Evolutionary conservation across 2,329 filamentous ascomycete species (phyloP).

Genomic region (Neofusicoccum parvum): DNA sequence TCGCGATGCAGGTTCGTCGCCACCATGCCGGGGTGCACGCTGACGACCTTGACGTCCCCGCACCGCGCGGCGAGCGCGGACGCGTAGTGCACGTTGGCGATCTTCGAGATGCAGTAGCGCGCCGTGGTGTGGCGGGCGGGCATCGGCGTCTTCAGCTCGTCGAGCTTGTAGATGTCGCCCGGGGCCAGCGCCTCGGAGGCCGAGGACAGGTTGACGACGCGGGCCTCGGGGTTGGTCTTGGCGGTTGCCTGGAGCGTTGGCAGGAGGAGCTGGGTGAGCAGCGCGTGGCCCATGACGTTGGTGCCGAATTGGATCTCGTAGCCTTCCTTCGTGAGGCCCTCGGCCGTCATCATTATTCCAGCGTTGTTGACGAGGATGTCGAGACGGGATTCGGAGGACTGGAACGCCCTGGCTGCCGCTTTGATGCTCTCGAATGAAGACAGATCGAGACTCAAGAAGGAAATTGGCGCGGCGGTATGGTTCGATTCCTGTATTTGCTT

Average conservation of each 20-base stretch:
- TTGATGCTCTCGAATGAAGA: conserved; percentile 42
- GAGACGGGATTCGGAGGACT: conserved; percentile 39
- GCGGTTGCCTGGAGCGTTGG: conserved; percentile 48
- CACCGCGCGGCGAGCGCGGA: too few species aligned
- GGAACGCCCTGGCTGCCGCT: conserved; percentile 41
- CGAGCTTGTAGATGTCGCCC: too few species aligned
- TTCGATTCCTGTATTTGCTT: conserved; percentile 40
- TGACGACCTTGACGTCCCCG: not conserved
- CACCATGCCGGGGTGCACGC: not conserved
- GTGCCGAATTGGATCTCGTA: conserved; percentile 56
- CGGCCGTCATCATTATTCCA: conserved; percentile 44
- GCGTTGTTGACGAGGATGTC: conserved; percentile 53
- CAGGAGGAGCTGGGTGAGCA: conserved; percentile 51
- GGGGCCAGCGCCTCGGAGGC: too few species aligned
- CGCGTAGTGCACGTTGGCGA: too few species aligned
- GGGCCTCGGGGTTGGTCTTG: not conserved
- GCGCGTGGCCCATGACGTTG: conserved; percentile 55
- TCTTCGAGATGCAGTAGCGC: too few species aligned
- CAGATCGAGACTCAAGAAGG: conserved; percentile 46
- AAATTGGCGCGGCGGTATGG: conserved; percentile 33
- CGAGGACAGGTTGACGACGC: too few species aligned
- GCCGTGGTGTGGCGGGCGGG: too few species aligned
- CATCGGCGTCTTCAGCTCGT: too few species aligned
- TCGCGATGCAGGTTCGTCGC: not conserved
- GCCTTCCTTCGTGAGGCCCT: conserved; percentile 47